phyloP scores from a whole-genome alignment of 2,329 filamentous ascomycete species.

The Stagonosporopsis chrysanthemi region DNA sequence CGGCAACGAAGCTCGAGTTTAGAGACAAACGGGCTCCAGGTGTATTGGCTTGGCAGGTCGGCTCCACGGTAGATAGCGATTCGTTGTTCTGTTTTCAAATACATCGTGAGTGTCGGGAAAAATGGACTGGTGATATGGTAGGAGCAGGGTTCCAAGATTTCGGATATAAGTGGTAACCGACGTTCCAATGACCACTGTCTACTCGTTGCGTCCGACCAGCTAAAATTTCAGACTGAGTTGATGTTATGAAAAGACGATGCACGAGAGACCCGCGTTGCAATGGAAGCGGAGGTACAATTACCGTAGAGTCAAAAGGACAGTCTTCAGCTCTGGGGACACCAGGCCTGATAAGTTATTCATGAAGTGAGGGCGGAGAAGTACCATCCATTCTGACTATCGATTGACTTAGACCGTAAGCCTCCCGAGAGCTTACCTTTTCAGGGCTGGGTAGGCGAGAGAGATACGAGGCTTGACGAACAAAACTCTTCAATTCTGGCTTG shows the following conservation, averaged over 20 bases:
- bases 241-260: not conserved
- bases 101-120: not conserved
- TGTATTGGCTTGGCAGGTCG: constrained; percentile 51
- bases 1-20: constrained; percentile 70
- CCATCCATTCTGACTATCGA: constrained; percentile 2
- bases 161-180: not conserved
- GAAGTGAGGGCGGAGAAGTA: constrained; percentile 4
- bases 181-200: not conserved
- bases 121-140: not conserved
- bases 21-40: constrained; percentile 68
- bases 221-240: not conserved
- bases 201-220: not conserved
- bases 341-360: constrained; percentile 4
- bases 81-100: constrained; percentile 5
- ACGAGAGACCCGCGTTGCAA: not conserved
- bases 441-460: constrained; percentile 8
- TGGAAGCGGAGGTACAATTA: constrained; percentile 1
- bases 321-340: not conserved
- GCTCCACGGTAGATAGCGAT: constrained; percentile 62
- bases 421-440: constrained; percentile 12
- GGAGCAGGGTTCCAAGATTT: not conserved
- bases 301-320: not conserved
- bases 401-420: constrained; percentile 6
- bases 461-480: constrained; percentile 8
- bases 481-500: not conserved